Conservation (phyloP, 345 rosid species). For the Acer saccharum region DNA sequence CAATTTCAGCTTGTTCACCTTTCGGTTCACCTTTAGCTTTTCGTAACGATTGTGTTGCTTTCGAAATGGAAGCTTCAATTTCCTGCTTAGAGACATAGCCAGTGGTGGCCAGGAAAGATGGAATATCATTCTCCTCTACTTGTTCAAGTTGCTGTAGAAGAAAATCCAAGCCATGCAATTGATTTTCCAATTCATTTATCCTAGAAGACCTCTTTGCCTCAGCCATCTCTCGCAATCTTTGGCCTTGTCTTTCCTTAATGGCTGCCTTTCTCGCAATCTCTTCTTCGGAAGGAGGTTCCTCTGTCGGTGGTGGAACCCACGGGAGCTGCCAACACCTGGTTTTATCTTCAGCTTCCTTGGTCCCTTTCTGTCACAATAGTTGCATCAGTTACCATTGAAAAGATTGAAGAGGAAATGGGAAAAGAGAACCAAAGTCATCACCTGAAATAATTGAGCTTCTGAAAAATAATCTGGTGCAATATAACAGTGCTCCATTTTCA, state of each 20-base stretch:
- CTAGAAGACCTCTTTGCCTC: constrained; percentile 85
- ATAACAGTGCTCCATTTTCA: constrained; percentile 94
- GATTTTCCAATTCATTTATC: constrained; percentile 84
- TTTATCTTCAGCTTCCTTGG: constrained; percentile 87
- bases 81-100: constrained; percentile 87
- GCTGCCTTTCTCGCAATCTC: constrained; percentile 98
- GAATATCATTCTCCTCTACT: constrained; percentile 61
- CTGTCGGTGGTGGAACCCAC: constrained; percentile 86
- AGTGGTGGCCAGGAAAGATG: constrained; percentile 70
- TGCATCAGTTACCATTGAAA: constrained; percentile 11
- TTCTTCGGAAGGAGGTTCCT: constrained; percentile 96
- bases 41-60: constrained; percentile 71
- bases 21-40: constrained; percentile 94
- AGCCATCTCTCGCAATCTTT: constrained; percentile 96
- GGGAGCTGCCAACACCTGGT: constrained; percentile 94
- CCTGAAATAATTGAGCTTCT: constrained; percentile 81
- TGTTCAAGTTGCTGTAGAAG: constrained; percentile 84
- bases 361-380: constrained; percentile 64
- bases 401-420: constrained; percentile 12
- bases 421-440: constrained; percentile 26
- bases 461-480: constrained; percentile 72
- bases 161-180: constrained; percentile 75
- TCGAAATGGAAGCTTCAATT: constrained; percentile 62
- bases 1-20: constrained; percentile 70
- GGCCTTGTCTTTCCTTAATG: constrained; percentile 87